These are phyloP conservation scores for Aspergillus egyptiacus DNA, from an alignment of 495 filamentous ascomycete genomes.

Conservation along the genomic window DNA sequence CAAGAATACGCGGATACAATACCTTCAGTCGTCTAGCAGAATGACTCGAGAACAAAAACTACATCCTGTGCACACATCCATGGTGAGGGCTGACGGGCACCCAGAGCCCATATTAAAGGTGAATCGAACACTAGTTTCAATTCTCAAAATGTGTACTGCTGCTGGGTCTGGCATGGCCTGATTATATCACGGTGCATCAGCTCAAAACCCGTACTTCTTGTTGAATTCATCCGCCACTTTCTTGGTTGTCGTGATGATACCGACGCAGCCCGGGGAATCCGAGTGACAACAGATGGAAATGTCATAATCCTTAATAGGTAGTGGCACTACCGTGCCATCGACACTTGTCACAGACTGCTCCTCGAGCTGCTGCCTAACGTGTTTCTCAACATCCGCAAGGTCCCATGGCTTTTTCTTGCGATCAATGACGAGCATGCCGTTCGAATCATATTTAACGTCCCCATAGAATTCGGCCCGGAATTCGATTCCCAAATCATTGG, in stretches of 20 bases:
- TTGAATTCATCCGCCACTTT: constrained; percentile 36
- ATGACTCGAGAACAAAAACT: too few species aligned
- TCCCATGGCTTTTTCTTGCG: constrained; percentile 53
- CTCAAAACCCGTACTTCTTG: constrained; percentile 23
- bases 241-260: constrained; percentile 45
- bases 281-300: constrained; percentile 52
- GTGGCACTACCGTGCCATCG: constrained; percentile 37
- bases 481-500: constrained; percentile 46
- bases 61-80: too few species aligned
- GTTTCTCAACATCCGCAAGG: constrained; percentile 37
- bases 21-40: too few species aligned
- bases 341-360: constrained; percentile 39
- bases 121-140: too few species aligned
- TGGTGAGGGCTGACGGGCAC: too few species aligned
- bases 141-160: neutral
- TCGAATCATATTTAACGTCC: constrained; percentile 52
- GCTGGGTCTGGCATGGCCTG: neutral
- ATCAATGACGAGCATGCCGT: constrained; percentile 47
- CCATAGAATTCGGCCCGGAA: constrained; percentile 54
- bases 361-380: constrained; percentile 42
- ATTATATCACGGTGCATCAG: neutral
- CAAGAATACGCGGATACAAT: too few species aligned
- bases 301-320: constrained; percentile 43
- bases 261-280: constrained; percentile 46
- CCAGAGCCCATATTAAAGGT: too few species aligned